Base-by-base conservation (phyloP, 768 basidiomycete species). In the Rossbeevera mucosa region DNA sequence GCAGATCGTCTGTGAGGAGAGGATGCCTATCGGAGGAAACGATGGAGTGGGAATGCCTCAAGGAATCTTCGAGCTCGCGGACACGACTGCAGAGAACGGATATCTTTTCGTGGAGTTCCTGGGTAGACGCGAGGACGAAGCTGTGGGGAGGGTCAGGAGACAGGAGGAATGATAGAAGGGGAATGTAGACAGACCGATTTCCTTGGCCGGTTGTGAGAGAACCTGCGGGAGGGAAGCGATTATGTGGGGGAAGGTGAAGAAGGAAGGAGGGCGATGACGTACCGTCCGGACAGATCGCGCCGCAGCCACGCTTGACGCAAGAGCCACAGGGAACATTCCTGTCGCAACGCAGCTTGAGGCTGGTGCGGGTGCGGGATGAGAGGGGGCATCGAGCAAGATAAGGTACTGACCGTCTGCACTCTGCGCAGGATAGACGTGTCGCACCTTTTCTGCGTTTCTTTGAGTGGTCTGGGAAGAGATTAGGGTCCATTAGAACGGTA, bases 101-200 rank as follows among this genome's bases (percentile, higher is more conserved):
- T 49, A 91, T 90, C 68, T 91, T 90, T 68, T 90, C 87, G 61
- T 91, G 88, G 1, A 91, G 74, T 58, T 90, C 88, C 66, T 85
- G 84, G 0, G 86, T 89, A 0, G 85, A 86, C 0, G 86, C 88
- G 25, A 90, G 79, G 1, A 90, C 86, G 60, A 90, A 91, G 20
- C 87, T 86, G 57, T 2, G 54, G 50, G 8, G 3, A n/a, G 45
- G 24, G 44, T 29, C 5, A 30, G 58, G 56, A 38, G 21, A 44
- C 6, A 41, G 20, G 13, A 38, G n/a, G 48, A 8, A 16, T n/a
- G 41, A 20, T 0, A 14, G 22, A 47, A 45, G 45, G 0, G 33
- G 2, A 28, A 18, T 24, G 29, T 48, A 55, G 26, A 62, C 72
- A 44, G 59, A 86, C 86, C 86, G 80, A 74, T 88, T 89, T 14